These are phyloP conservation scores for Candida sonorensis DNA, from an alignment of 805 yeast species.

Conservation along the genomic window DNA sequence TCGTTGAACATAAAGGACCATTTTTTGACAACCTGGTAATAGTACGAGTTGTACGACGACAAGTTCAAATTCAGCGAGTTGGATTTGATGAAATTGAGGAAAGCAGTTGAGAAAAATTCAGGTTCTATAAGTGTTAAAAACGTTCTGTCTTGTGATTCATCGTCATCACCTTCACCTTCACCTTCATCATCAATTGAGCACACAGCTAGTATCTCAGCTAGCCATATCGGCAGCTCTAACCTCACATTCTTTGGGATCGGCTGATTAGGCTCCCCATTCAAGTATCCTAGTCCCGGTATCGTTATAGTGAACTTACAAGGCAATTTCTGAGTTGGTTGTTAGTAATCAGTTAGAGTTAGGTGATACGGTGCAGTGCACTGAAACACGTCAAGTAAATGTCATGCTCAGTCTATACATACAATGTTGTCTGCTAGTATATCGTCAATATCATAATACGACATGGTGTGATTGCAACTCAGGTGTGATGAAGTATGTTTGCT, in stretches of 20 bases:
- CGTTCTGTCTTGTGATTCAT: constrained; percentile 32
- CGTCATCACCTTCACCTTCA: constrained; percentile 25
- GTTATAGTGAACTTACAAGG: constrained; percentile 75
- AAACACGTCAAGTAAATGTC: too few species aligned
- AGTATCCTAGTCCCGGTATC: constrained; percentile 82
- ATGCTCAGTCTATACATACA: too few species aligned
- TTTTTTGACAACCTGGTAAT: constrained; percentile 60
- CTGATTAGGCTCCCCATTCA: constrained; percentile 72
- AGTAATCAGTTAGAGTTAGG: too few species aligned
- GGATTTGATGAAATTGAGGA: constrained; percentile 76
- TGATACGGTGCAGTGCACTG: too few species aligned
- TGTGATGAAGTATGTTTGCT: too few species aligned
- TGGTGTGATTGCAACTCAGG: too few species aligned
- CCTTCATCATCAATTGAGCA: constrained; percentile 23
- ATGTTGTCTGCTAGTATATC: constrained; percentile 67
- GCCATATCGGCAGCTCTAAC: constrained; percentile 82
- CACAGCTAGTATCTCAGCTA: constrained; percentile 71
- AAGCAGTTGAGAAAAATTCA: constrained; percentile 54
- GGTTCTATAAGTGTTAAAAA: constrained; percentile 70
- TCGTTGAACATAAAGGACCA: constrained; percentile 76
- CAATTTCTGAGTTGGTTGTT: constrained; percentile 35
- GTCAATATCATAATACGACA: constrained; percentile 64
- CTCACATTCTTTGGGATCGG: constrained; percentile 52
- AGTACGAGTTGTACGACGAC: constrained; percentile 28
- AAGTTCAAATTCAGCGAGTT: constrained; percentile 29